Evolutionary conservation across 2,329 filamentous ascomycete species (phyloP).

Genomic region (Incumbomyces delicatus): DNA sequence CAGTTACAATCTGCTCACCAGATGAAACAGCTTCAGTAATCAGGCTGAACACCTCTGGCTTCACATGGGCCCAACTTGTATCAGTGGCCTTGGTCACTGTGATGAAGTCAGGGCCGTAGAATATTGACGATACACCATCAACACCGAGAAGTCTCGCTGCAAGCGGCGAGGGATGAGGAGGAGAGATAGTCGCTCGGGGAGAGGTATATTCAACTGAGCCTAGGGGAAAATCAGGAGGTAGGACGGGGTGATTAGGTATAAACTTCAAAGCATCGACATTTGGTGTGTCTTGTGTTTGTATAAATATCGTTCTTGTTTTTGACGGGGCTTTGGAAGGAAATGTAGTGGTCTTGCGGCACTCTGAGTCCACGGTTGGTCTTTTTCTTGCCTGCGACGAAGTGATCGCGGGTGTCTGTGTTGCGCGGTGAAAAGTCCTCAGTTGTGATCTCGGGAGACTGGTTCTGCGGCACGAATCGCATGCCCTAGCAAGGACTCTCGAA

Average conservation of each 20-base stretch:
- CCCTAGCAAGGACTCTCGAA: neutral
- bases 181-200: conserved; percentile 76
- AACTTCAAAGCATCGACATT: conserved; percentile 96
- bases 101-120: conserved; percentile 93
- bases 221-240: conserved; percentile 62
- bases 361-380: conserved; percentile 36
- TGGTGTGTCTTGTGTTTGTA: conserved; percentile 89
- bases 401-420: conserved; percentile 36
- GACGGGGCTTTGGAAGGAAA: conserved; percentile 29
- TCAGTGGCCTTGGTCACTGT: conserved; percentile 86
- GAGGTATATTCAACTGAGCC: conserved; percentile 87
- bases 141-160: conserved; percentile 85
- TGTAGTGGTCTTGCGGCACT: conserved; percentile 29
- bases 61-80: conserved; percentile 87
- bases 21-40: conserved; percentile 87
- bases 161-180: conserved; percentile 82
- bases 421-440: conserved; percentile 30
- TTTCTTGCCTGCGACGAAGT: conserved; percentile 38
- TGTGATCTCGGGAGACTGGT: neutral
- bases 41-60: conserved; percentile 86
- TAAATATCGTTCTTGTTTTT: conserved; percentile 74
- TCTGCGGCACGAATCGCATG: neutral
- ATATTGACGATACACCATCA: conserved; percentile 88
- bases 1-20: conserved; percentile 70
- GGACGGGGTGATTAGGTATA: conserved; percentile 75